Evolutionary conservation across 768 basidiomycete genomes (phyloP).

Genomic region (Tulasnella sp.): DNA sequence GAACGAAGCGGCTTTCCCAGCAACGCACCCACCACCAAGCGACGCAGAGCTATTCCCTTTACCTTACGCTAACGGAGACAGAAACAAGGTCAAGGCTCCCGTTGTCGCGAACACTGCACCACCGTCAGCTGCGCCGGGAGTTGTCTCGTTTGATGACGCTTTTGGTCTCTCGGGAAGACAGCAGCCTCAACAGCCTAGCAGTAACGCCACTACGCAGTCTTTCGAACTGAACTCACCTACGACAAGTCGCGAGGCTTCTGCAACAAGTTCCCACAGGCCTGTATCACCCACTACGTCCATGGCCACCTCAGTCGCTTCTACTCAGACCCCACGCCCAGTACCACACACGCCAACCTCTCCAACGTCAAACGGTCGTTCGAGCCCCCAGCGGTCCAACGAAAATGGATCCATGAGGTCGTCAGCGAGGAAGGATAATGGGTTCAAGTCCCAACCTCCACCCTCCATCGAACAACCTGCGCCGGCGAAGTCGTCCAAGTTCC

Average conservation of each 20-base stretch:
- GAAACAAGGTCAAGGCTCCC: background rate
- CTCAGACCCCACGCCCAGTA: no score
- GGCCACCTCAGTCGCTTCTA: no score
- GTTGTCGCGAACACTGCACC: background rate
- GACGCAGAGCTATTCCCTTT: no score
- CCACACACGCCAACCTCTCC: no score
- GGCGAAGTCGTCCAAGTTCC: constrained; percentile 10
- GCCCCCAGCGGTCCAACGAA: background rate
- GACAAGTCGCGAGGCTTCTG: background rate
- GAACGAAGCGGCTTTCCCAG: no score
- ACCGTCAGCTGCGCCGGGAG: constrained; percentile 13
- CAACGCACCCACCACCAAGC: no score
- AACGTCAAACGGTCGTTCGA: background rate
- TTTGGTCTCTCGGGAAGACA: constrained; percentile 30
- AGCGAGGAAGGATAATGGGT: background rate
- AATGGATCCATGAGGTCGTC: background rate
- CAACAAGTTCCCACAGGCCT: background rate
- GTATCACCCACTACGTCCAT: no score
- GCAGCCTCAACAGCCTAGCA: background rate
- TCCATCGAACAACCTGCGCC: constrained; percentile 7
- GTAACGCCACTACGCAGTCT: background rate
- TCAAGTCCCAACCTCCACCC: background rate
- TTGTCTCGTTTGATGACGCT: constrained; percentile 33
- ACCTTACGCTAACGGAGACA: no score
- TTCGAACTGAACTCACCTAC: background rate